Evolutionary conservation across 352 stramenopile species (phyloP), one percentile per base, ranked within the genome.

Genomic region (Peronospora destructor): DNA sequence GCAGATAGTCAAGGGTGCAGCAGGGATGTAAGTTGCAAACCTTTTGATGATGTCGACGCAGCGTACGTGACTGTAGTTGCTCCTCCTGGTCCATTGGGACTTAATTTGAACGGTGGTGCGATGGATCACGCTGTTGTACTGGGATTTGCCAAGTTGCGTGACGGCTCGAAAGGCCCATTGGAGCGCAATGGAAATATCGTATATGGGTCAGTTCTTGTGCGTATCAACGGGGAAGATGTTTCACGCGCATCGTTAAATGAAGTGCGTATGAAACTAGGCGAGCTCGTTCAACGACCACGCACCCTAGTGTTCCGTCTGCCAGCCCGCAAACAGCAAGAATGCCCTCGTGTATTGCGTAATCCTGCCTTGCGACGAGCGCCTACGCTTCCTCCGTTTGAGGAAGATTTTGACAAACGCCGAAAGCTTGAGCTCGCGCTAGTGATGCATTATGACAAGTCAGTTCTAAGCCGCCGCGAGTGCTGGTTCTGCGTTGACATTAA

Each of bases 191-290:
- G 75, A 23, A 68, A 65, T 42, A 73, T 91, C 38, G 56, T 64
- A 0, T 43, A 53, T 9, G 81, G 81, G 9, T 79, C 76, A 4
- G 52, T 78, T 12, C 57, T 91, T 33, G 64, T 91, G 21, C 49
- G 56, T 9, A 81, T 91, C 52, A 86, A 91, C 38, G 75, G 68
- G 13, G 66, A 83, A 19, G 79, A 85, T 56, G 65, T 90, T 34
- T 76, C 70, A 6, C 62, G 59, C 33, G 41, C 68, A 7, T 55
- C 53, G 1, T 64, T 83, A 0, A 55, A 59, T n/a, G 55, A 69
- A 17, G 56, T 81, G 7, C 61, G 71, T 13, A 48, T 49, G n/a
- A 68, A 65, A 21, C 64, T 87, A 6, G 50, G 61, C 1, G 74
- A 72, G 0, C 59, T 81, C 19, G 67, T 61, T 6, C 53, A 58